Evolutionary conservation across 768 basidiomycete species (phyloP), one percentile per base, ranked within the genome.

Genomic region (Nidula microcarpa): DNA sequence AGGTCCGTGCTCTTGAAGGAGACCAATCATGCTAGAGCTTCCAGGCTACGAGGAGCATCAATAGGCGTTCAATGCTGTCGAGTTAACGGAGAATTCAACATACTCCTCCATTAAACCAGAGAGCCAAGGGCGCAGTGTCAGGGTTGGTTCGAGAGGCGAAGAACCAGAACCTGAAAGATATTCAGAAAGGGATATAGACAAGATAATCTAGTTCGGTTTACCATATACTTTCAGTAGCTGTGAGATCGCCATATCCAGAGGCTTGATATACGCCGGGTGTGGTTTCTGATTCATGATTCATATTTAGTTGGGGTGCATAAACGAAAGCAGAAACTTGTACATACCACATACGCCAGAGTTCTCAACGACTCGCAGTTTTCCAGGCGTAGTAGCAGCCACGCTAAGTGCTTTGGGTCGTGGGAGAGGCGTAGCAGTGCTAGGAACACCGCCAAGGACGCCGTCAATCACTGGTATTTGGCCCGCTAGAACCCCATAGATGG

Each of bases 1-100:
- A 1, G 91, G 91, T 3, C 90, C 90, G 58, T 77, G 69, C 65
- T 89, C 89, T 77, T 88, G 87, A 55, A 90, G 76, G 10, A 90
- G 72, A 3, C 87, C 89, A 1, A 86, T 70, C 69, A 79, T 80
- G 39, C 78, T 78, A 3, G 80, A 80, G 59, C 75, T 75, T 33
- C 81, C 81, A 16, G 82, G 82, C 77, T 80, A 54, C 14, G 18
- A 39, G 18, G 8, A 36, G 36, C 39, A 39, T 10, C 17, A 33
- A 10, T 13, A 37, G 7, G 5, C 35, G 23, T 30, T 13, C 49
- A 5, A 16, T 35, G 33, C 32, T 18, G 16, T 17, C 1, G 18
- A 11, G 59, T 58, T 41, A 55, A 5, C 36, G 37, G 36, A 23
- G 9, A 33, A 43, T 41, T 13, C 11, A 30, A 68, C 77, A 18